Conservation (phyloP, 305 asterid species). For the Solanum hybrid region DNA sequence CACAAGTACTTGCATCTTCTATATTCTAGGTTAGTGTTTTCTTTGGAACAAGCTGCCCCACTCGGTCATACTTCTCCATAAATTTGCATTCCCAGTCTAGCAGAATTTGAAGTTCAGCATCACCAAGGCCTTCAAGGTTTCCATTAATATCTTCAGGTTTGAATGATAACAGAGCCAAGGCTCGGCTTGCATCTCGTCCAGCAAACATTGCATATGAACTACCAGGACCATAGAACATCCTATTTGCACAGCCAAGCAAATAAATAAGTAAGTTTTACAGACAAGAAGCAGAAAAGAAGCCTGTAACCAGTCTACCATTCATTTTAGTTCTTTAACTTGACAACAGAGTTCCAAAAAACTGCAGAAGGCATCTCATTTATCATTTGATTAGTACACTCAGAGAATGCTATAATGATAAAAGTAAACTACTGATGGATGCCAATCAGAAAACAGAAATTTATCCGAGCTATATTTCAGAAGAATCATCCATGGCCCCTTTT, state of each 20-base stretch:
- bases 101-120: slow-evolving; percentile 56
- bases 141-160: slow-evolving; percentile 71
- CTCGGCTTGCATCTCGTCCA: slow-evolving; percentile 92
- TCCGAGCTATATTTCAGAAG: not conserved
- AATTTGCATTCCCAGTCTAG: slow-evolving; percentile 88
- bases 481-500: not conserved
- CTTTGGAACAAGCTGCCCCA: slow-evolving; percentile 47
- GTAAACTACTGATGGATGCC: not conserved
- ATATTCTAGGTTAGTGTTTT: not conserved
- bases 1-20: not conserved
- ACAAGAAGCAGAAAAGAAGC: not conserved
- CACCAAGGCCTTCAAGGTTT: slow-evolving; percentile 56
- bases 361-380: not conserved
- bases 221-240: slow-evolving; percentile 96
- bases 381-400: not conserved
- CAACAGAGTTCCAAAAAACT: not conserved
- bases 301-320: not conserved
- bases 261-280: not conserved
- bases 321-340: not conserved
- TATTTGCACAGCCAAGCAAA: slow-evolving; percentile 9
- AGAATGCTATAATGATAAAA: not conserved
- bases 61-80: slow-evolving; percentile 74
- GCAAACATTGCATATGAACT: slow-evolving; percentile 84
- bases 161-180: slow-evolving; percentile 86
- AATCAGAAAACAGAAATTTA: not conserved